A percentile compares a stretch with the other conserved stretches of the same genome.
phyloP scores from a whole-genome alignment of 768 basidiomycete species.

The Agaricus subrufescens region DNA sequence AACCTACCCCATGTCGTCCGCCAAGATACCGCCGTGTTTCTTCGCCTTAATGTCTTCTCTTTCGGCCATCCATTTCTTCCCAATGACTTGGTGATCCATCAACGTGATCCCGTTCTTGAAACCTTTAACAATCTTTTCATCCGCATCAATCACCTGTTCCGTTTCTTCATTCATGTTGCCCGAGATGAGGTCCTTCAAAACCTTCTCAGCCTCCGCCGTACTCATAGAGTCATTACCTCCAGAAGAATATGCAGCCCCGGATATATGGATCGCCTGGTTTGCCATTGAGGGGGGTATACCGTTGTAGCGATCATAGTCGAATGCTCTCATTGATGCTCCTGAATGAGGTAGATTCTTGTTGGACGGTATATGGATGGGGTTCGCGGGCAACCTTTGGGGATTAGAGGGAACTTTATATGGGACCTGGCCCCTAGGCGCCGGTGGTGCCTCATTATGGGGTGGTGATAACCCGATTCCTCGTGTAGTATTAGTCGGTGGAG shows the following conservation, averaged over 20 bases:
- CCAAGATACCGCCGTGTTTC: constrained; percentile 81
- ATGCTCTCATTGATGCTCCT: constrained; percentile 8
- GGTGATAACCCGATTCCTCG: constrained; percentile 1
- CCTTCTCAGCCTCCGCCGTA: constrained; percentile 66
- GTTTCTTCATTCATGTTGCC: constrained; percentile 59
- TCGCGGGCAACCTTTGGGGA: constrained; percentile 13
- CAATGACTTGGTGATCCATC: constrained; percentile 85
- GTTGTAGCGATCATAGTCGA: constrained; percentile 6
- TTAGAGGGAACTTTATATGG: constrained; percentile 10
- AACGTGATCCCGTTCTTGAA: constrained; percentile 68
- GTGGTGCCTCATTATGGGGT: not conserved
- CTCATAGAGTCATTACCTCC: constrained; percentile 28
- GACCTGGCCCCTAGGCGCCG: not conserved
- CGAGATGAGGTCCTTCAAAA: constrained; percentile 70
- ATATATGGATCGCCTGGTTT: constrained; percentile 16
- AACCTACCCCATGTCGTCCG: constrained; percentile 83
- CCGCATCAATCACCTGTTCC: constrained; percentile 53
- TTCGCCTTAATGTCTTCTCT: constrained; percentile 68
- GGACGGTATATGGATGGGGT: constrained; percentile 30
- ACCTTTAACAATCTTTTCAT: constrained; percentile 69
- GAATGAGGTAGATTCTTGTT: constrained; percentile 20
- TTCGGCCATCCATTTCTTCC: constrained; percentile 82
- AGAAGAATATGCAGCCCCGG: not conserved
- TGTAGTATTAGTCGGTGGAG: not conserved
- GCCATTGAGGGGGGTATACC: constrained; percentile 14